These are phyloP conservation scores for Mycosphaerella sp. DNA, from an alignment of 2,329 filamentous ascomycete species.

Conservation along the genomic window DNA sequence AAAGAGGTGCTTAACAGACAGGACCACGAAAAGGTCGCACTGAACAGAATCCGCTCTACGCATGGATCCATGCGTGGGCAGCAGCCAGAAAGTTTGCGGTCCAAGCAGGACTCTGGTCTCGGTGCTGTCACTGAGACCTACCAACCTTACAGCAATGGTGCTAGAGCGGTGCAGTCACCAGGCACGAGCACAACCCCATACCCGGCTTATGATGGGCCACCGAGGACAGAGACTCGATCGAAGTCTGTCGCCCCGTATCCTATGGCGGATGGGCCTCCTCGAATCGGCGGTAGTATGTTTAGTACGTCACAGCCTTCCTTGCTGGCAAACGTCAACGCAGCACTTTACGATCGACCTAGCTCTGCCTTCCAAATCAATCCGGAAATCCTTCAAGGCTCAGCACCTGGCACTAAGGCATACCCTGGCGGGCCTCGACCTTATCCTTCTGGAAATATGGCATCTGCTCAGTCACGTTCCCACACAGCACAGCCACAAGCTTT, in stretches of 20 bases:
- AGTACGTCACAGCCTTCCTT: constrained; percentile 24
- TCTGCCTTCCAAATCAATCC: constrained; percentile 49
- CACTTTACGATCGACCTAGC: constrained; percentile 48
- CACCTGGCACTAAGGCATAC: constrained; percentile 11
- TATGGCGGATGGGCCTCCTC: constrained; percentile 53
- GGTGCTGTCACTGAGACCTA: constrained; percentile 15
- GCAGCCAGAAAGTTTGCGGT: constrained; percentile 40
- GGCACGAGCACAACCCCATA: constrained; percentile 28
- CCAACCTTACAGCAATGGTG: constrained; percentile 14
- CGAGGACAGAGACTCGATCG: constrained; percentile 34
- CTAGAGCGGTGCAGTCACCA: constrained; percentile 15
- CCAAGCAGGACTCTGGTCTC: constrained; percentile 28
- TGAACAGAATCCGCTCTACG: constrained; percentile 68
- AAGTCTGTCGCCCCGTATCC: constrained; percentile 63
- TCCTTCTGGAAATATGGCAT: constrained; percentile 10
- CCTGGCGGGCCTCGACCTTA: constrained; percentile 17
- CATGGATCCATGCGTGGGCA: constrained; percentile 48
- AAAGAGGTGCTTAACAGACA: constrained; percentile 73
- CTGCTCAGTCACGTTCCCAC: constrained; percentile 14
- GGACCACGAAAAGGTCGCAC: constrained; percentile 87
- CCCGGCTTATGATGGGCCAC: constrained; percentile 32
- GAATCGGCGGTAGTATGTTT: constrained; percentile 34
- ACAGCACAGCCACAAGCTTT: constrained; percentile 19
- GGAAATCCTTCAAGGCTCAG: constrained; percentile 32
- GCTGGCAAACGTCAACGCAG: constrained; percentile 36